Evolutionary conservation across 2,329 filamentous ascomycete species (phyloP), one percentile per base, ranked within the genome.

Genomic region (Pezicula radicicola): DNA sequence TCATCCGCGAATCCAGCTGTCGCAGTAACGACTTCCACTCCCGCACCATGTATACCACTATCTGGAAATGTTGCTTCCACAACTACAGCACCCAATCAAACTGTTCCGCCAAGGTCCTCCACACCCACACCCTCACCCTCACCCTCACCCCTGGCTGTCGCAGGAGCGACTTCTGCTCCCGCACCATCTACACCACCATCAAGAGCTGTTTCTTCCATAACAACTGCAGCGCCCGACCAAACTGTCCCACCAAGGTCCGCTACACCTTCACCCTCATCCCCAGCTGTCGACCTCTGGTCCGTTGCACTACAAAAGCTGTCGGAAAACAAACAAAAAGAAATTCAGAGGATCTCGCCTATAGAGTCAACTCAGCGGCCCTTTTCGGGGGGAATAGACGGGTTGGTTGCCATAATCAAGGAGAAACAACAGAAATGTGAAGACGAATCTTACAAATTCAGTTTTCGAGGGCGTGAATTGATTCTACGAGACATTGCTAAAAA

Each of bases 401-500:
- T 46, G 27, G 28, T 46, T 33, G 10, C 27, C 9, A 16, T 28
- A 16, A 28, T 6, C 25, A 21, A 30, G 21, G n/a, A 18, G 4
- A 21, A 46, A n/a, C 43, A 46, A 30, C 27, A 28, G 21, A 35
- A 33, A 35, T 30, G 21, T 30, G 21, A 46, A 35, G 33, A 16
- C 4, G 18, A 46, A 33, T 18, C 15, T 28, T 30, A 16, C n/a
- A 46, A 46, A 25, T 46, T 46, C 6, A 18, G 10, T 10, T 30
- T 28, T 6, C 21, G 28, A 35, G 53, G 53, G 21, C 30, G 53
- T 35, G 36, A 48, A 25, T 46, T 59, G 13, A 48, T 54, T 15
- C 21, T 55, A 16, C 33, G 55, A 8, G 58, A 59, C 25, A 16
- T 52, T 10, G n/a, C 51, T 10, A 44, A 43, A 12, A 59, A 59